Evolutionary conservation across 2,329 filamentous ascomycete species (phyloP).

Genomic region (Fusarium avenaceum): DNA sequence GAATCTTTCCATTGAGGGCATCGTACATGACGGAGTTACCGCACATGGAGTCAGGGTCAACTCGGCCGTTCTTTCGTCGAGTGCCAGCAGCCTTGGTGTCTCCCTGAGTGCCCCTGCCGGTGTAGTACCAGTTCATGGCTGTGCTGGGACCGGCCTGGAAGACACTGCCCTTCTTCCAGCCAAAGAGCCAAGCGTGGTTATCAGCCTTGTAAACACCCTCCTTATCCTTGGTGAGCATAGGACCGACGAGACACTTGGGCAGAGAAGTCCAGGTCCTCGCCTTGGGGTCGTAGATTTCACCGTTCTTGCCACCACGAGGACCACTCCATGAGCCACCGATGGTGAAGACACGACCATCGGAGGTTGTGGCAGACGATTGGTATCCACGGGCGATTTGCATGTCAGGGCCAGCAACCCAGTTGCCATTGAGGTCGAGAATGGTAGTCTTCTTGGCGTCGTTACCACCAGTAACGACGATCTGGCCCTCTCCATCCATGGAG

Average conservation of each 20-base stretch:
- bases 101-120: conserved; percentile 47
- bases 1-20: conserved; percentile 68
- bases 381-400: conserved; percentile 40
- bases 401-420: conserved; percentile 33
- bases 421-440: conserved; percentile 56
- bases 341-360: conserved; percentile 39
- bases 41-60: conserved; percentile 65
- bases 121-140: conserved; percentile 69
- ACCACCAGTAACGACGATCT: conserved; percentile 68
- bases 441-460: conserved; percentile 63
- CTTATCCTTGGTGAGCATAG: conserved; percentile 61
- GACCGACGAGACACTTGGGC: conserved; percentile 57
- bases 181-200: conserved; percentile 51
- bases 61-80: conserved; percentile 52
- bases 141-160: conserved; percentile 68
- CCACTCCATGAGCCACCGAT: conserved; percentile 43
- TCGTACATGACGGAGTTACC: conserved; percentile 71
- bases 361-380: conserved; percentile 36
- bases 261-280: conserved; percentile 29
- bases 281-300: conserved; percentile 39
- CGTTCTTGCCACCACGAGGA: conserved; percentile 32
- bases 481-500: conserved; percentile 62
- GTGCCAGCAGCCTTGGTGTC: conserved; percentile 40
- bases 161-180: conserved; percentile 61
- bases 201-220: conserved; percentile 60